Base-by-base conservation (phyloP, 345 rosid genomes). In the Clausena lansium region DNA sequence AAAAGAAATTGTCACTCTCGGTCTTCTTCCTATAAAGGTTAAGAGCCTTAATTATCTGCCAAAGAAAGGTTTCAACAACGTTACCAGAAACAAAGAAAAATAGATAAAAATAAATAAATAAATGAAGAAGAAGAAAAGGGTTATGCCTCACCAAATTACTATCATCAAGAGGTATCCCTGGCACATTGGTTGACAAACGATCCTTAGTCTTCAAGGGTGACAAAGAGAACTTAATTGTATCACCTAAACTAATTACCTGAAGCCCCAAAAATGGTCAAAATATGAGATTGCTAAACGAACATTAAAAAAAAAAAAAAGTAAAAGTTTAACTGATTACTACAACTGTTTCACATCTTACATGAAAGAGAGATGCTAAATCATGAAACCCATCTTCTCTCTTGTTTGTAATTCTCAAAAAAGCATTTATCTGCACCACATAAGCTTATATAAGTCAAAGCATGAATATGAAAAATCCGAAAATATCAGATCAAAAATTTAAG, bases 1-100 rank as follows among this genome's bases (percentile, higher is more conserved):
- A 96, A 67, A 94, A 96, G 91, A 81, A 90, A 69, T 86, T 88
- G 77, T 83, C 76, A 60, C 93, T 86, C 70, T 95, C 95, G 1
- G 99, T 96, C 83, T 92, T 94, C 83, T 86, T 86, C 85, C 98
- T 87, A 81, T 96, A 96, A 73, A 92, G 98, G 61, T 90, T 88
- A 73, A 96, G 94, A 60, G 98, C 98, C 89, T 96, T 94, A 80
- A 96, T 94, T 72, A 96, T 92, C 97, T 94, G 98, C 83, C 70
- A 70, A 75, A 66, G 57, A 68, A 62, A 73, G 66, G 33, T 28
- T 55, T 78, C 27, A 77, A 73, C 62, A 30, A n/a, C 20, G 20
- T 66, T 13, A 66, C 67, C 55, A 14, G 6, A 75, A 7, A 64
- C 15, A 50, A 11, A 71, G 38, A 54, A 4, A 54, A 6, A 33